Conservation (phyloP, 768 basidiomycete genomes). For the Phanerochaete sordida region DNA sequence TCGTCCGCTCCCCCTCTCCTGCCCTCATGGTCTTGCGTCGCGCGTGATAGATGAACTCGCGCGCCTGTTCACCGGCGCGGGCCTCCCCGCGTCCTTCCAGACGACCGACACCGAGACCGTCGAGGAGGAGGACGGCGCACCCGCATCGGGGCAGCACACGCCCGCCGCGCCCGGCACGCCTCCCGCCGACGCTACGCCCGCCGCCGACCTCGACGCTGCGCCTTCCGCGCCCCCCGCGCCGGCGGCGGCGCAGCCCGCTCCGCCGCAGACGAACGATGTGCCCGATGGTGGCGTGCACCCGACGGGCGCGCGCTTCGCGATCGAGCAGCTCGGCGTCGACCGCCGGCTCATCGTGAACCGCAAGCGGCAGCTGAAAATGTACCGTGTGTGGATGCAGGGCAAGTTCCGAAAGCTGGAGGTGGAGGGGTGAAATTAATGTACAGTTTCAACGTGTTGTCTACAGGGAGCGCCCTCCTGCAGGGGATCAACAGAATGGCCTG, state of each 20-base stretch:
- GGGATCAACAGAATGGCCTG: no score
- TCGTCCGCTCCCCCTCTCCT: background rate
- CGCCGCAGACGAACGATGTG: background rate
- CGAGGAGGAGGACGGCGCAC: constrained; percentile 26
- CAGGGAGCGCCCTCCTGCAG: no score
- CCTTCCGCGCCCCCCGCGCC: background rate
- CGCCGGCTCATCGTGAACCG: constrained; percentile 88
- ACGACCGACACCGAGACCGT: constrained; percentile 29
- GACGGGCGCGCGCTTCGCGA: constrained; percentile 65
- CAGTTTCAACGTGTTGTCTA: no score
- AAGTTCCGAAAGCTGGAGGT: constrained; percentile 57
- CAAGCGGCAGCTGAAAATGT: constrained; percentile 95
- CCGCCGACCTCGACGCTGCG: background rate
- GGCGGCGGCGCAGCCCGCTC: background rate
- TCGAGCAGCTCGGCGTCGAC: constrained; percentile 87
- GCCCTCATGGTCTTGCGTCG: no score
- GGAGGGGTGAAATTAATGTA: background rate
- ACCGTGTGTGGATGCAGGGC: constrained; percentile 92
- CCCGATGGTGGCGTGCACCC: constrained; percentile 15
- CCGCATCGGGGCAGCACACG: background rate
- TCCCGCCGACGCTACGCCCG: background rate
- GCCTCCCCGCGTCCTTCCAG: constrained; percentile 29
- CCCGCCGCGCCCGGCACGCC: background rate
- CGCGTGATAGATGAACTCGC: constrained; percentile 67
- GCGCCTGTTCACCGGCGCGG: constrained; percentile 70